These are phyloP conservation scores for Thelonectria discophora DNA, from an alignment of 2,329 filamentous ascomycete genomes.

Conservation along the genomic window DNA sequence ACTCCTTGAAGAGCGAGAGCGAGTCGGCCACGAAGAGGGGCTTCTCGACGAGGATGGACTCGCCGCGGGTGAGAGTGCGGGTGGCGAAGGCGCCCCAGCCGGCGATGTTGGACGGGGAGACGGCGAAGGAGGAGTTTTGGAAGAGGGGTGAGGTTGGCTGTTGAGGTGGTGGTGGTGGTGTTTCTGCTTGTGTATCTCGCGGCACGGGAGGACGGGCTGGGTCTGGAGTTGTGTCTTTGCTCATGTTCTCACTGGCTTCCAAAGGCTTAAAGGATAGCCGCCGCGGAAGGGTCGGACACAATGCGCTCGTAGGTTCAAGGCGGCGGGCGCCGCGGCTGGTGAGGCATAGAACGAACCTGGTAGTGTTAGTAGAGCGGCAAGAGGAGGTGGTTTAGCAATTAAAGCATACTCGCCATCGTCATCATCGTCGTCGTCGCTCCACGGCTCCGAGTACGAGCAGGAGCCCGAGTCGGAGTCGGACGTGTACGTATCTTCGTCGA, in stretches of 20 bases:
- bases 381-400: background rate
- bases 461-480: conserved; percentile 36
- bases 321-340: conserved; percentile 25
- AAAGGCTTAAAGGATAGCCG: conserved; percentile 24
- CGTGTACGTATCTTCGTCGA: conserved; percentile 27
- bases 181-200: background rate
- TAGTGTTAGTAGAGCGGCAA: background rate
- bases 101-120: conserved; percentile 52
- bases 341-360: conserved; percentile 29
- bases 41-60: conserved; percentile 56
- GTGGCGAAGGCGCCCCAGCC: conserved; percentile 60
- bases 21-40: conserved; percentile 51
- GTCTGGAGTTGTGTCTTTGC: background rate
- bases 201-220: no score
- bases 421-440: conserved; percentile 36
- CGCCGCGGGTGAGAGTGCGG: conserved; percentile 47
- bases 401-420: conserved; percentile 34
- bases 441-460: conserved; percentile 33
- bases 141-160: conserved; percentile 34
- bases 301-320: conserved; percentile 13
- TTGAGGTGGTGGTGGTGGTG: background rate
- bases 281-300: conserved; percentile 21
- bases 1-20: conserved; percentile 45
- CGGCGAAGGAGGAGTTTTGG: conserved; percentile 52
- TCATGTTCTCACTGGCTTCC: conserved; percentile 6